Evolutionary conservation across 192 early-diverging fungal species (phyloP).

Genomic region (Coemansia biformis): DNA sequence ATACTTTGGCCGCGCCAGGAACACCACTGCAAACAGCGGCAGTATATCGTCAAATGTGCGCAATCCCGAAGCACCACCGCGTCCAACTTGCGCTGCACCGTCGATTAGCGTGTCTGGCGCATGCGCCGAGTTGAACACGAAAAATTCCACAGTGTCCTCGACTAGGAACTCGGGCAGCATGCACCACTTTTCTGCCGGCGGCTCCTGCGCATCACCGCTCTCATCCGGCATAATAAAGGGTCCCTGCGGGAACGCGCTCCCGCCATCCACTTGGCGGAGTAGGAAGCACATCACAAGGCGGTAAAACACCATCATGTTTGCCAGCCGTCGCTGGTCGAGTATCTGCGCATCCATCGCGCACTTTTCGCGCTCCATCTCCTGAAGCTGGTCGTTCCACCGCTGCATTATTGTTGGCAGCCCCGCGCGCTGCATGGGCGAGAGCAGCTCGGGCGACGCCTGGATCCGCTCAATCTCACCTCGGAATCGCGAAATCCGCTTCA

Average conservation of each 20-base stretch:
- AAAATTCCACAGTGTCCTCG: conserved; percentile 70
- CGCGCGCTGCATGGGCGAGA: conserved; percentile 21
- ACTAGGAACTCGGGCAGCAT: conserved; percentile 90
- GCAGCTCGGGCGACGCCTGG: conserved; percentile 15
- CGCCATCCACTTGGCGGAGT: conserved; percentile 65
- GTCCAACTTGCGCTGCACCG: conserved; percentile 30
- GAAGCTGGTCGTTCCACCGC: conserved; percentile 62
- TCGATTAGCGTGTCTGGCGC: conserved; percentile 34
- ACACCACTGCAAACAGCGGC: conserved; percentile 68
- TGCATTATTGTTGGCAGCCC: conserved; percentile 48
- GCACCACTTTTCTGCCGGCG: conserved; percentile 44
- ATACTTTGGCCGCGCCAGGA: conserved; percentile 71
- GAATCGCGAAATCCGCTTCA: conserved; percentile 65
- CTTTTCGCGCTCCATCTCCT: conserved; percentile 60
- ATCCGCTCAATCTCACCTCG: conserved; percentile 62
- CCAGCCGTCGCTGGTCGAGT: conserved; percentile 66
- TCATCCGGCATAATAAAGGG: conserved; percentile 38
- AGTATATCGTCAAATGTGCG: conserved; percentile 46
- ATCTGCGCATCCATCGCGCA: conserved; percentile 73
- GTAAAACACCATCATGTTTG: conserved; percentile 69
- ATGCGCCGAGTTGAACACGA: conserved; percentile 30
- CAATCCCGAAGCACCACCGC: conserved; percentile 7
- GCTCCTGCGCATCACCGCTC: background rate
- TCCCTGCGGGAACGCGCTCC: conserved; percentile 23
- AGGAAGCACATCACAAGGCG: conserved; percentile 87